These are phyloP conservation scores for Trichoderma simmonsii DNA, from an alignment of 2,329 filamentous ascomycete species.

Conservation along the genomic window DNA sequence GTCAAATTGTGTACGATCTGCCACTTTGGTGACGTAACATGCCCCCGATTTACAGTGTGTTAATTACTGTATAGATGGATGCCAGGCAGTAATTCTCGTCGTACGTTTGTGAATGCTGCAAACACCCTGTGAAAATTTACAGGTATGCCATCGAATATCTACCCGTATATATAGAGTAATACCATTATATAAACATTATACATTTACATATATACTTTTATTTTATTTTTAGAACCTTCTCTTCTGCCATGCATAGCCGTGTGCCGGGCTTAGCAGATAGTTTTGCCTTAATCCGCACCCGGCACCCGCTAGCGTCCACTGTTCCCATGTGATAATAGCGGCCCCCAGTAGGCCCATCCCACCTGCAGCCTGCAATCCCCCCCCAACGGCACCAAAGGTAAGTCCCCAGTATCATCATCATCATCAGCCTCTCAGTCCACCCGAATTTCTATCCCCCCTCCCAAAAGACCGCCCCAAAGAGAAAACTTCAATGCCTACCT, in stretches of 20 bases:
- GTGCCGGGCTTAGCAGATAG: background rate
- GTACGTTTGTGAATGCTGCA: background rate
- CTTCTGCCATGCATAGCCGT: background rate
- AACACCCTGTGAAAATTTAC: background rate
- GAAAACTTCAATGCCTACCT: conserved; percentile 54
- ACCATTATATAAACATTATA: background rate
- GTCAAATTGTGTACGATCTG: background rate
- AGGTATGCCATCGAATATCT: background rate
- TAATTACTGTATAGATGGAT: background rate
- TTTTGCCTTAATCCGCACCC: background rate
- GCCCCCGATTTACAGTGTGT: background rate
- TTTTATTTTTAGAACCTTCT: background rate
- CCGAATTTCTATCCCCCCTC: background rate
- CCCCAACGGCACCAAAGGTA: background rate
- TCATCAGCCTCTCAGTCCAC: background rate
- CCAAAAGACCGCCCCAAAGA: background rate
- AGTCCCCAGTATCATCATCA: background rate
- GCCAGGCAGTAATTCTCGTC: background rate
- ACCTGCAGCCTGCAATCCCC: background rate
- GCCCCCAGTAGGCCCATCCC: background rate
- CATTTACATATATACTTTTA: background rate
- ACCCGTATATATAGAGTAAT: background rate
- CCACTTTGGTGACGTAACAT: background rate
- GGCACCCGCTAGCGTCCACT: background rate
- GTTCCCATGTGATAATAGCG: conserved; percentile 5